Conservation (phyloP, 805 yeast species). For the Alloascoidea africana region DNA sequence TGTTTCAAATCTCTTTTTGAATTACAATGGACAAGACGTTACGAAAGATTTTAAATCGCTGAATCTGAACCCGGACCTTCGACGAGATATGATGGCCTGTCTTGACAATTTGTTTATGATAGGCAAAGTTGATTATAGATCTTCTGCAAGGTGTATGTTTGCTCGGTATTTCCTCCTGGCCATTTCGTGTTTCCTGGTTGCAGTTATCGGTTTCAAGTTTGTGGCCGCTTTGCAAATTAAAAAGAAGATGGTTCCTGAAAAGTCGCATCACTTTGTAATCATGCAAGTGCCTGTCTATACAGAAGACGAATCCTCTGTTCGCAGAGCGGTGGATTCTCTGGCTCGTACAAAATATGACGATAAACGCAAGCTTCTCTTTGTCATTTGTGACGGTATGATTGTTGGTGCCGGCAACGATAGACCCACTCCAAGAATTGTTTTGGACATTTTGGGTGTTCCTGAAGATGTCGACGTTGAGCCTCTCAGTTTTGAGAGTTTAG, state of each 20-base stretch:
- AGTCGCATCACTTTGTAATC: slow-evolving; percentile 21
- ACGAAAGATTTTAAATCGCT: slow-evolving; percentile 14
- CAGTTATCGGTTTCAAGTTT: slow-evolving; percentile 20
- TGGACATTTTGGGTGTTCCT: slow-evolving; percentile 70
- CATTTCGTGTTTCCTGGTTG: slow-evolving; percentile 20
- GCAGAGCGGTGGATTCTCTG: slow-evolving; percentile 63
- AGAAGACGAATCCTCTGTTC: slow-evolving; percentile 38
- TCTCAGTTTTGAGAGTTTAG: slow-evolving; percentile 87
- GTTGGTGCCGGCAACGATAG: slow-evolving; percentile 87
- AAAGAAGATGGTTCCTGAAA: slow-evolving; percentile 19
- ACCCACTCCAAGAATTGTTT: slow-evolving; percentile 80
- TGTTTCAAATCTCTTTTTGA: slow-evolving; percentile 18
- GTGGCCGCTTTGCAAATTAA: slow-evolving; percentile 26
- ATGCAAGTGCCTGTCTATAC: slow-evolving; percentile 43
- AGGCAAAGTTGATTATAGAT: slow-evolving; percentile 23
- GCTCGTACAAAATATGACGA: slow-evolving; percentile 95
- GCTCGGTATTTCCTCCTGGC: slow-evolving; percentile 25
- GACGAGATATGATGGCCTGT: slow-evolving; percentile 17
- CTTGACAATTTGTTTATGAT: slow-evolving; percentile 22
- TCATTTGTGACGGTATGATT: slow-evolving; percentile 87
- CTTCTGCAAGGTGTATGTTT: slow-evolving; percentile 21
- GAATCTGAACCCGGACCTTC: slow-evolving; percentile 10
- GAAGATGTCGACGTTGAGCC: slow-evolving; percentile 63
- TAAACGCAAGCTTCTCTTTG: slow-evolving; percentile 75
- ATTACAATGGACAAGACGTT: slow-evolving; percentile 20